Percentiles rank a stretch among this genome's conserved stretches.
Evolutionary conservation across 108 stramenopile species (phyloP).

Genomic region (Tribonema minus): DNA sequence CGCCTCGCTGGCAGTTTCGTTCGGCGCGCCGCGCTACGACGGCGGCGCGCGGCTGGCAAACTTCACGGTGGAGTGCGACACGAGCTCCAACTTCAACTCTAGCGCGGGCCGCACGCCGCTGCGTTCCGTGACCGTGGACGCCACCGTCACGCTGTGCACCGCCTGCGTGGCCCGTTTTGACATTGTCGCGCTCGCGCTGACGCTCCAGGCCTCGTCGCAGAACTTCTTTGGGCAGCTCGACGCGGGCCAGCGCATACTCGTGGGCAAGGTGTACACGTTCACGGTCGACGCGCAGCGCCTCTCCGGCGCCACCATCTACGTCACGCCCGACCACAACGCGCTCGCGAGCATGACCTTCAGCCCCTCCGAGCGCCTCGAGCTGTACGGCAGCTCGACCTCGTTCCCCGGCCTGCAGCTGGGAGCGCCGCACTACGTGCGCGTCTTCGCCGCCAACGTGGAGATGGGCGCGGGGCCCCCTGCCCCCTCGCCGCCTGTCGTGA

Average conservation of each 20-base stretch:
- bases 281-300: slow-evolving; percentile 20
- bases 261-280: slow-evolving; percentile 17
- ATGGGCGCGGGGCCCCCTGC: slow-evolving; percentile 57
- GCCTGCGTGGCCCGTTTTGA: slow-evolving; percentile 11
- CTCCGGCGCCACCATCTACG: slow-evolving; percentile 3
- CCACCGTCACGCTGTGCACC: slow-evolving; percentile 13
- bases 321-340: slow-evolving; percentile 20
- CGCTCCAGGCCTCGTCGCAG: too few species aligned
- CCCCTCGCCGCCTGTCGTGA: slow-evolving; percentile 26
- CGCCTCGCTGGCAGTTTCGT: slow-evolving; percentile 14
- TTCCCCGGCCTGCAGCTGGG: slow-evolving; percentile 54
- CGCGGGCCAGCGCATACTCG: slow-evolving; percentile 34
- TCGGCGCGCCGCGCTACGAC: slow-evolving; percentile 33
- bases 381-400: slow-evolving; percentile 44
- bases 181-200: slow-evolving; percentile 4
- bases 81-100: slow-evolving; percentile 30
- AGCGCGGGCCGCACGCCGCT: slow-evolving; percentile 10
- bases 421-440: slow-evolving; percentile 64
- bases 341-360: neutral
- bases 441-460: slow-evolving; percentile 67
- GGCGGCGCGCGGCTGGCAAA: slow-evolving; percentile 32
- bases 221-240: slow-evolving; percentile 36
- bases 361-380: slow-evolving; percentile 12
- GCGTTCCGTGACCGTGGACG: slow-evolving; percentile 16
- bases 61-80: slow-evolving; percentile 43